These are phyloP conservation scores for Nannochloropsis oceanica DNA, from an alignment of 108 stramenopile genomes.

Conservation along the genomic window DNA sequence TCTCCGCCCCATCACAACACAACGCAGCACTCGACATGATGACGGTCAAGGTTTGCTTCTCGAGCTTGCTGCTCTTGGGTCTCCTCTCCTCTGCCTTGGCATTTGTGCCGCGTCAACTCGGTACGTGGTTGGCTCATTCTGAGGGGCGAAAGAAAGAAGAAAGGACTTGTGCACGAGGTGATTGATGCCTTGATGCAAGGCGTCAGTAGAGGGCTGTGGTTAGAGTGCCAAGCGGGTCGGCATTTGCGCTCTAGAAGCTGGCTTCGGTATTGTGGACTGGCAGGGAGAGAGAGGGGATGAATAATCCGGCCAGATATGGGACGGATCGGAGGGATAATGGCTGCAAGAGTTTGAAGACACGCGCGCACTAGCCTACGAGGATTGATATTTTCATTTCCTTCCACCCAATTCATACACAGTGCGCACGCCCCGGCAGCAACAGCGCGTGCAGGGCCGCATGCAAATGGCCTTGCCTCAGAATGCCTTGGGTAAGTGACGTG, in stretches of 20 bases:
- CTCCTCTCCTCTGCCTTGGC: background rate
- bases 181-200: background rate
- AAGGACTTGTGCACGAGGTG: background rate
- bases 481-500: background rate
- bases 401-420: background rate
- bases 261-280: too few relatives aligned
- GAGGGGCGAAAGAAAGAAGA: background rate
- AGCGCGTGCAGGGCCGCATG: background rate
- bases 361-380: background rate
- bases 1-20: too few relatives aligned
- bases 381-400: background rate
- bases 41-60: background rate
- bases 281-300: too few relatives aligned
- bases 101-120: background rate
- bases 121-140: background rate
- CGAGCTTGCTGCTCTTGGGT: background rate
- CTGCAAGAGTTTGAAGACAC: background rate
- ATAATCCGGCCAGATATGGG: background rate
- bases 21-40: background rate
- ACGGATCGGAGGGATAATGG: background rate
- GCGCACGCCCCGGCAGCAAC: background rate
- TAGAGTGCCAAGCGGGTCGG: too few relatives aligned
- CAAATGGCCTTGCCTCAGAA: background rate
- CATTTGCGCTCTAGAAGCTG: too few relatives aligned
- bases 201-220: too few relatives aligned